Conservation (phyloP, 1,139 yeast species). For the Geotrichum restrictum region DNA sequence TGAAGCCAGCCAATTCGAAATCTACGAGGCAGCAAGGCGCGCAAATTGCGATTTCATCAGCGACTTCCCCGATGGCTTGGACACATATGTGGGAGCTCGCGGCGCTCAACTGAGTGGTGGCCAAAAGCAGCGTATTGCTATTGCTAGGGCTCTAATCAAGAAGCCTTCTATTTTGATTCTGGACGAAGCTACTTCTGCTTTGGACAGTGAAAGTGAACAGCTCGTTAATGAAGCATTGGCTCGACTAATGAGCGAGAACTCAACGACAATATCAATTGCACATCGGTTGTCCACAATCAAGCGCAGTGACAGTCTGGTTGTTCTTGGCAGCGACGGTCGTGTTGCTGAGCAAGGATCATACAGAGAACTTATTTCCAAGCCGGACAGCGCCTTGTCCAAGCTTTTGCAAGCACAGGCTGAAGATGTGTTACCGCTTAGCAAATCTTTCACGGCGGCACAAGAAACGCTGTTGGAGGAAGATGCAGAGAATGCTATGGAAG, state of each 20-base stretch:
- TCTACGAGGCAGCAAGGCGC: slow-evolving; percentile 65
- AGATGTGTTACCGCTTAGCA: slow-evolving; percentile 30
- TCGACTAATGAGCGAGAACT: slow-evolving; percentile 55
- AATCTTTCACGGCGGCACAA: not conserved
- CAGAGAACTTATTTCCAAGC: slow-evolving; percentile 55
- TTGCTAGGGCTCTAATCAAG: slow-evolving; percentile 75
- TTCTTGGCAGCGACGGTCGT: slow-evolving; percentile 66
- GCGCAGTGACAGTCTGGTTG: slow-evolving; percentile 77
- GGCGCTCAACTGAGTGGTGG: slow-evolving; percentile 88
- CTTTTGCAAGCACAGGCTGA: slow-evolving; percentile 46
- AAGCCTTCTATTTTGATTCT: slow-evolving; percentile 66
- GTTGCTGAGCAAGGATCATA: slow-evolving; percentile 86
- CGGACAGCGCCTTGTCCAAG: slow-evolving; percentile 65
- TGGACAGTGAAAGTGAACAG: slow-evolving; percentile 83
- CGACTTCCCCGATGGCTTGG: slow-evolving; percentile 73
- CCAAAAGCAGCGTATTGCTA: slow-evolving; percentile 77
- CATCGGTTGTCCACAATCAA: slow-evolving; percentile 86
- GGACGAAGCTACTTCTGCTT: slow-evolving; percentile 81
- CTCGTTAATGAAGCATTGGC: slow-evolving; percentile 66
- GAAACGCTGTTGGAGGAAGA: slow-evolving; percentile 1
- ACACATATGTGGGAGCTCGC: slow-evolving; percentile 81
- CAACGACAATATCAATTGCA: slow-evolving; percentile 88
- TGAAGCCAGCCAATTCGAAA: slow-evolving; percentile 57
- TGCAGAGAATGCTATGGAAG: slow-evolving; percentile 1
- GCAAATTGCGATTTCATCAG: slow-evolving; percentile 79